Percentiles rank a stretch among this genome's conserved stretches.
These are phyloP conservation scores for Phytophthora litchii DNA, from an alignment of 352 stramenopile genomes.

Conservation along the genomic window DNA sequence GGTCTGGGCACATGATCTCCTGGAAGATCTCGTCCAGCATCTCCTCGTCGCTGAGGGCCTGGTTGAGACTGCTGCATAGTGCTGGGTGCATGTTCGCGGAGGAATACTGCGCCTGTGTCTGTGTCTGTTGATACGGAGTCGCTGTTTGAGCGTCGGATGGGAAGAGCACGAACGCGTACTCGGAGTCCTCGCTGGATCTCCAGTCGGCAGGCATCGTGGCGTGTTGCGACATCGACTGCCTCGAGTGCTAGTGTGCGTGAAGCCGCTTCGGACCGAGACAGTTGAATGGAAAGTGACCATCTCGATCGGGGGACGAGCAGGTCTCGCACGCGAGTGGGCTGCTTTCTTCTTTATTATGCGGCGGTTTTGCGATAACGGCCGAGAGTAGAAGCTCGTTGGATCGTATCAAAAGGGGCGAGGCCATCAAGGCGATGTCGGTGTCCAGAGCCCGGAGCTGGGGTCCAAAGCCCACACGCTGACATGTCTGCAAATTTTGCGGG, in stretches of 20 bases:
- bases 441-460: background rate
- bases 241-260: conserved; percentile 9
- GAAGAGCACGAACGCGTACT: conserved; percentile 40
- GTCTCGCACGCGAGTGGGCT: conserved; percentile 10
- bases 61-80: conserved; percentile 12
- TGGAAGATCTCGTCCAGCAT: conserved; percentile 56
- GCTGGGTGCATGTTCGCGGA: conserved; percentile 9
- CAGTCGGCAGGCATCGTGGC: conserved; percentile 24
- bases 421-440: background rate
- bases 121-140: conserved; percentile 8
- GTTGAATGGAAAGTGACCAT: conserved; percentile 39
- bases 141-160: conserved; percentile 15
- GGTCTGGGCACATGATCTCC: conserved; percentile 35
- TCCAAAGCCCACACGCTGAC: conserved; percentile 11
- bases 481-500: background rate
- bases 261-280: conserved; percentile 21
- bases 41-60: conserved; percentile 46
- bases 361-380: conserved; percentile 34
- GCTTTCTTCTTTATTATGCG: conserved; percentile 27
- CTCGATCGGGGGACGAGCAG: conserved; percentile 2
- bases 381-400: conserved; percentile 25
- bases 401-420: conserved; percentile 11
- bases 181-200: conserved; percentile 24
- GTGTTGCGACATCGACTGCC: conserved; percentile 17
- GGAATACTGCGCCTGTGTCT: conserved; percentile 14